Percentiles rank a stretch among this genome's conserved stretches.
These are phyloP conservation scores for Asclepias syriaca DNA, from an alignment of 257 asterid species.

Conservation along the genomic window DNA sequence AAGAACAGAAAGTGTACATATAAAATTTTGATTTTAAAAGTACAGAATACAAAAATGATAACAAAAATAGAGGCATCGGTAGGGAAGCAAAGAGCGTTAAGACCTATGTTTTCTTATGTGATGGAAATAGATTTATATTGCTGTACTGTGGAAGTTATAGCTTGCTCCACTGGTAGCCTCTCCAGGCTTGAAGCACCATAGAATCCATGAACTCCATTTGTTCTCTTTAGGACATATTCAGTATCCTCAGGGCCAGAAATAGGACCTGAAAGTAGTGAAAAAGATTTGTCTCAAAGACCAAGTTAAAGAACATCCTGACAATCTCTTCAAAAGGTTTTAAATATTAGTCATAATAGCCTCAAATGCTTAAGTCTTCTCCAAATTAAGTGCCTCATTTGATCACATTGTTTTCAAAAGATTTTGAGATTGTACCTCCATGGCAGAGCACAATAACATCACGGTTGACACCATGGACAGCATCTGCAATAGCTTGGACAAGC, in stretches of 20 bases:
- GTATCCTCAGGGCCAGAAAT: conserved; percentile 80
- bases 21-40: not conserved
- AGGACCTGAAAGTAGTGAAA: conserved; percentile 52
- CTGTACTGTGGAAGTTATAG: conserved; percentile 66
- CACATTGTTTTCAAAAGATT: not conserved
- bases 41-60: not conserved
- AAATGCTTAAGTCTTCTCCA: not conserved
- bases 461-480: conserved; percentile 72
- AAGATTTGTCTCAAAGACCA: conserved; percentile 5
- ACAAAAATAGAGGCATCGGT: not conserved
- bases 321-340: not conserved
- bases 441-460: conserved; percentile 72
- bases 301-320: not conserved
- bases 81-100: not conserved
- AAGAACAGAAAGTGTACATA: not conserved
- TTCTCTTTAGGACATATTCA: conserved; percentile 76
- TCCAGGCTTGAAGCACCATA: conserved; percentile 97
- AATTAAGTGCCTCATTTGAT: not conserved
- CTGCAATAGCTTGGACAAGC: conserved; percentile 90
- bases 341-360: not conserved
- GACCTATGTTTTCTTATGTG: conserved; percentile 17
- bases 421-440: conserved; percentile 71
- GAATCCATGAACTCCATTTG: conserved; percentile 88
- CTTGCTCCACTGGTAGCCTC: conserved; percentile 94
- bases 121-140: conserved; percentile 75